Conservation (phyloP, 345 rosid species). For the Lepidium didymum region DNA sequence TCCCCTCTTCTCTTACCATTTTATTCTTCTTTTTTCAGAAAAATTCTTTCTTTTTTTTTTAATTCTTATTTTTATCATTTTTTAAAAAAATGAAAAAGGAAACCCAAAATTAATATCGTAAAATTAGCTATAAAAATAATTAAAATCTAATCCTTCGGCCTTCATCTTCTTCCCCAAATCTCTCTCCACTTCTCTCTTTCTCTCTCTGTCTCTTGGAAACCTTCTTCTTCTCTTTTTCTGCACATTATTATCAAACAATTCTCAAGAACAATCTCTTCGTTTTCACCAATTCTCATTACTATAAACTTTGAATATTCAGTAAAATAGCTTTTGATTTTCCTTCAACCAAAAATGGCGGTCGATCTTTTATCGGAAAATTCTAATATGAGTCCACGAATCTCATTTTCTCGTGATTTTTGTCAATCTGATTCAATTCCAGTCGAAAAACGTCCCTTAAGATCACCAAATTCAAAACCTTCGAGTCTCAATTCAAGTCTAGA, state of each 20-base stretch:
- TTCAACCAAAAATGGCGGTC: slow-evolving; percentile 43
- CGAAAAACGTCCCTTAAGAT: slow-evolving; percentile 42
- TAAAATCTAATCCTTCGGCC: neutral
- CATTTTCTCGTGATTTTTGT: slow-evolving; percentile 67
- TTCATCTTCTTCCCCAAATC: slow-evolving; percentile 12
- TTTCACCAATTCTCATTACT: neutral
- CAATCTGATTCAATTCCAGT: slow-evolving; percentile 43
- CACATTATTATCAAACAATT: neutral
- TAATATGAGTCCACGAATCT: slow-evolving; percentile 66
- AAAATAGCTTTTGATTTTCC: neutral
- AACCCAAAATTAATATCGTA: neutral
- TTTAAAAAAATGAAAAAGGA: neutral
- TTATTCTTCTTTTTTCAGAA: neutral
- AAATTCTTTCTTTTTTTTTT: neutral
- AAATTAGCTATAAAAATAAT: slow-evolving; percentile 19
- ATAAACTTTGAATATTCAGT: no score
- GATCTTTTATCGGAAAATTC: slow-evolving; percentile 53
- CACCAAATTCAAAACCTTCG: slow-evolving; percentile 38
- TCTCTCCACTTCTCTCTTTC: slow-evolving; percentile 20
- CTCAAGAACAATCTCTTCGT: neutral
- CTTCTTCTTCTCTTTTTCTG: slow-evolving; percentile 1
- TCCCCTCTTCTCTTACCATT: slow-evolving; percentile 19
- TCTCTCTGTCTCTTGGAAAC: neutral
- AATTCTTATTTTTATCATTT: neutral
- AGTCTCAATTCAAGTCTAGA: slow-evolving; percentile 41